Percentiles rank a stretch among this genome's conserved stretches.
Conservation (phyloP, 768 basidiomycete genomes). For the Russula compacta region DNA sequence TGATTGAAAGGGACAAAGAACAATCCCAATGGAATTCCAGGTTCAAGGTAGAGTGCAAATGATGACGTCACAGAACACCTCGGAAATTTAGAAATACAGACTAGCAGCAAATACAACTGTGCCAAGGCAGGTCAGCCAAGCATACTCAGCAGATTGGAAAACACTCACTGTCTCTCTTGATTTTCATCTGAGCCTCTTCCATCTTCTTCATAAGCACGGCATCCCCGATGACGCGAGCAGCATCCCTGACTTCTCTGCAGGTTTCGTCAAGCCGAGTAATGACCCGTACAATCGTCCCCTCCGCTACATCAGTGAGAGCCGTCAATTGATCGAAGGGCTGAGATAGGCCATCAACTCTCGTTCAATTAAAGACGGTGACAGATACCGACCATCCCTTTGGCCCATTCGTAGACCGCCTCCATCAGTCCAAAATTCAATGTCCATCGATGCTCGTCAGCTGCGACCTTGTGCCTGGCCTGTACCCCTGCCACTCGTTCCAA, state of each 20-base stretch:
- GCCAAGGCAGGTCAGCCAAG: neutral
- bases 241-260: conserved; percentile 93
- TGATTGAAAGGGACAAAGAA: conserved; percentile 5
- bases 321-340: conserved; percentile 97
- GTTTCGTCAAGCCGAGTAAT: conserved; percentile 96
- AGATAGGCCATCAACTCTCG: neutral
- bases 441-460: conserved; percentile 67
- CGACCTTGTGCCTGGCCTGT: conserved; percentile 75
- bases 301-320: conserved; percentile 83
- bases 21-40: neutral
- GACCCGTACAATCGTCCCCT: conserved; percentile 94
- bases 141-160: neutral
- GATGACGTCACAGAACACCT: conserved; percentile 6
- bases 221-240: conserved; percentile 95
- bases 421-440: conserved; percentile 84
- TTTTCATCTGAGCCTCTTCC: conserved; percentile 90
- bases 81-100: conserved; percentile 57
- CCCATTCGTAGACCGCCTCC: conserved; percentile 99
- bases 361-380: neutral
- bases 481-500: conserved; percentile 68
- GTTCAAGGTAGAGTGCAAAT: neutral
- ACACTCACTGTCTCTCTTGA: conserved; percentile 90
- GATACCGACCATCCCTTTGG: conserved; percentile 83
- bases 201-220: conserved; percentile 94
- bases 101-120: conserved; percentile 82